phyloP scores from a whole-genome alignment of 1,139 yeast species.

The Nadsonia starkeyi-henricii region DNA sequence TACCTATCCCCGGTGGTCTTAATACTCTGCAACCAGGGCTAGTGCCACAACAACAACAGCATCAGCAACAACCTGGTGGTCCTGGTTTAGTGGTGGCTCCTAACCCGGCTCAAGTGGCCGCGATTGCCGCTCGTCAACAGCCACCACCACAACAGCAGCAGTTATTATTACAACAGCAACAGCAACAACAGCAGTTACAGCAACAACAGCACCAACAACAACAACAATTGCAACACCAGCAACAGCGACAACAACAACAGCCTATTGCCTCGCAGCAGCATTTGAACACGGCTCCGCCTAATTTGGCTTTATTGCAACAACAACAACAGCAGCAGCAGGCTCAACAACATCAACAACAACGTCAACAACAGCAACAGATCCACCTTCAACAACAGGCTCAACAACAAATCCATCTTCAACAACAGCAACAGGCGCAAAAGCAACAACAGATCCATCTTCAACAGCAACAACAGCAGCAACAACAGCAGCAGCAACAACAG shows the following conservation, averaged over 20 bases:
- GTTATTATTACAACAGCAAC: neutral
- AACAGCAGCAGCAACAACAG: conserved; percentile 4
- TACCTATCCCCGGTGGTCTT: too few relatives aligned
- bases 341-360: conserved; percentile 4
- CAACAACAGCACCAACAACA: conserved; percentile 1
- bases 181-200: conserved; percentile 4
- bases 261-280: too few relatives aligned
- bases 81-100: neutral
- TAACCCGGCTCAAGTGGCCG: neutral
- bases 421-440: conserved; percentile 5
- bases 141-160: neutral
- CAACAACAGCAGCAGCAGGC: conserved; percentile 5
- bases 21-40: too few relatives aligned
- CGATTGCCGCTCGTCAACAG: neutral
- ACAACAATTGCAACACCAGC: conserved; percentile 1
- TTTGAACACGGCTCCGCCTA: too few relatives aligned
- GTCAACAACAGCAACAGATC: conserved; percentile 3
- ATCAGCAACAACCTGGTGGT: neutral
- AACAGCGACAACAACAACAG: neutral
- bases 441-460: conserved; percentile 7
- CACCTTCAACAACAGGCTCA: conserved; percentile 5
- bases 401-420: conserved; percentile 5
- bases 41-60: too few relatives aligned
- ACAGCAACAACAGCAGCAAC: conserved; percentile 7
- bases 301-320: neutral